A percentile compares a stretch with the other conserved stretches of the same genome.
These are phyloP conservation scores for Zygosaccharomyces pseudobailii DNA, from an alignment of 1,139 yeast genomes.

Conservation along the genomic window DNA sequence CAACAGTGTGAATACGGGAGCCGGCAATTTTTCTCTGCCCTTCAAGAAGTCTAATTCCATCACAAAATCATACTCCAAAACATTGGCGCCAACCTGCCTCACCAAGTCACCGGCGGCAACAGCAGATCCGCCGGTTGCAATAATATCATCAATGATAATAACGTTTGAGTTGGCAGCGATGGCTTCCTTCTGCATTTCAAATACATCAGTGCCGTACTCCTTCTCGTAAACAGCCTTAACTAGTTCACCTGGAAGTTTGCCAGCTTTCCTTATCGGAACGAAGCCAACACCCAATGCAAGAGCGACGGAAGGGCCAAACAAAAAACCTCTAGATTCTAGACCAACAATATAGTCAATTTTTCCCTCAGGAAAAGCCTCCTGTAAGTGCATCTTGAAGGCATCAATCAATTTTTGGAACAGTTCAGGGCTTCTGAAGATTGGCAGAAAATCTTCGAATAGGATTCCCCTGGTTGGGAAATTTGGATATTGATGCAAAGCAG, in stretches of 20 bases:
- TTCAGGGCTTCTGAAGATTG: constrained; percentile 79
- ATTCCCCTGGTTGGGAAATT: constrained; percentile 94
- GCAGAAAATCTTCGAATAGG: constrained; percentile 90
- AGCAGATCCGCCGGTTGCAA: constrained; percentile 98
- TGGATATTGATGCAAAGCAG: constrained; percentile 74
- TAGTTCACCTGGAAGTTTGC: constrained; percentile 88
- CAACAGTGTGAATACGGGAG: constrained; percentile 82
- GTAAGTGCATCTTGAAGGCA: constrained; percentile 75
- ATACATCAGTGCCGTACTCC: constrained; percentile 88
- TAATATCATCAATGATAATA: constrained; percentile 87
- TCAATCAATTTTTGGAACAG: constrained; percentile 74
- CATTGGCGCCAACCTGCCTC: constrained; percentile 57
- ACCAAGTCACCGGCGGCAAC: constrained; percentile 88
- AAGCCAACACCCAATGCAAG: constrained; percentile 85
- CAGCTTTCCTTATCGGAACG: constrained; percentile 91
- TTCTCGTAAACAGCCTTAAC: constrained; percentile 71
- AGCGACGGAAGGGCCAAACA: constrained; percentile 94
- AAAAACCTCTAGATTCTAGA: constrained; percentile 92
- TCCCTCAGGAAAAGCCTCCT: constrained; percentile 44
- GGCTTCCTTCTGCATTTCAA: constrained; percentile 82
- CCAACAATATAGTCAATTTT: constrained; percentile 90
- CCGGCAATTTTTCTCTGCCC: constrained; percentile 83
- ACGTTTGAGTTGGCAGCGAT: constrained; percentile 78
- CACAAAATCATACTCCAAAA: constrained; percentile 77
- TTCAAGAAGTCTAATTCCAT: constrained; percentile 93